These are phyloP conservation scores for Eutrema japonicum DNA, from an alignment of 345 rosid species.

Conservation along the genomic window DNA sequence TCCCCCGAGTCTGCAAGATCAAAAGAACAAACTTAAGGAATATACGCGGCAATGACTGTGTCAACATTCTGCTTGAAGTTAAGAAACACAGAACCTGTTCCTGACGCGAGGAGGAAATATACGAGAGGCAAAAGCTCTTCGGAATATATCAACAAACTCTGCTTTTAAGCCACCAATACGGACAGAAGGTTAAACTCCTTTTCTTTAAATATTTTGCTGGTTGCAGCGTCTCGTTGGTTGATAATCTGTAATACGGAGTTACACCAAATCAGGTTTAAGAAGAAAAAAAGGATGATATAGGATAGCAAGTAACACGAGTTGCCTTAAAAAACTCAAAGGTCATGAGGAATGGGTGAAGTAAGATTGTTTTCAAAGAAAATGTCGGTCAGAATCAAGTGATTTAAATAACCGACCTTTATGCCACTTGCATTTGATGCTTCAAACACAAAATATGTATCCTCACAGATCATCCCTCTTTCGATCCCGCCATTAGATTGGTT, in stretches of 20 bases:
- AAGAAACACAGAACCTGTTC: constrained; percentile 55
- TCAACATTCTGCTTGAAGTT: constrained; percentile 14
- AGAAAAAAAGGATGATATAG: not conserved
- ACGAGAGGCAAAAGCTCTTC: constrained; percentile 95
- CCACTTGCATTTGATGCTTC: constrained; percentile 78
- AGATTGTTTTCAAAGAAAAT: too few relatives aligned
- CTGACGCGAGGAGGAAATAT: constrained; percentile 87
- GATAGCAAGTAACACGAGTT: not conserved
- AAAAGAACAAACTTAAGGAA: not conserved
- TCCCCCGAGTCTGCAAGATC: constrained; percentile 33
- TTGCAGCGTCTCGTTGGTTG: constrained; percentile 91
- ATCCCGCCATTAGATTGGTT: constrained; percentile 45
- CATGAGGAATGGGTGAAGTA: too few relatives aligned
- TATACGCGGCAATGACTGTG: not conserved
- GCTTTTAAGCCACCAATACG: constrained; percentile 83
- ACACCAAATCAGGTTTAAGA: not conserved
- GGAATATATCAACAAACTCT: constrained; percentile 88
- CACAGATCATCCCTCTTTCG: constrained; percentile 74
- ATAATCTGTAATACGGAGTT: constrained; percentile 56
- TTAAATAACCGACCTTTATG: constrained; percentile 58
- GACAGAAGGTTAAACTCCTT: constrained; percentile 89
- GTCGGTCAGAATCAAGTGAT: not conserved
- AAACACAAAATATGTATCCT: constrained; percentile 71
- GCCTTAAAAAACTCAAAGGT: too few relatives aligned
- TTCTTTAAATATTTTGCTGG: constrained; percentile 80